These are phyloP conservation scores for Malus hybrid DNA, from an alignment of 331 rosid species.

Conservation along the genomic window DNA sequence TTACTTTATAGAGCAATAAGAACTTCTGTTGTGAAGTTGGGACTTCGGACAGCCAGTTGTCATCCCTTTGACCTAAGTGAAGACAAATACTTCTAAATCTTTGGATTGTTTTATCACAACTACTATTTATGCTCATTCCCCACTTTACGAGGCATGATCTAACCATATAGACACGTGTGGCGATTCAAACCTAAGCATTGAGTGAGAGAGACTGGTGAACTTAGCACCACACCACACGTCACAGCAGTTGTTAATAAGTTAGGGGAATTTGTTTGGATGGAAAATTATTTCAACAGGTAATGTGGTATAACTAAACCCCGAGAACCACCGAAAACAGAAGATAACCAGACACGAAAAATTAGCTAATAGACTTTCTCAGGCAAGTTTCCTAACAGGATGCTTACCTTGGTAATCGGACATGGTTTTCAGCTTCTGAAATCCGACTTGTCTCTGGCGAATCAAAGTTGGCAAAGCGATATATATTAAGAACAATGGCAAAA, in stretches of 20 bases:
- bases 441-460: conserved; percentile 39
- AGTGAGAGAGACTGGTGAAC: neutral
- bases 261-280: neutral
- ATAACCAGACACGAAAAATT: neutral
- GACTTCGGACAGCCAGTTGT: neutral
- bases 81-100: neutral
- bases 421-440: conserved; percentile 28
- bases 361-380: conserved; percentile 6
- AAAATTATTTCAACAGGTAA: neutral
- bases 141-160: neutral
- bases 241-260: neutral
- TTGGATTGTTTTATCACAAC: neutral
- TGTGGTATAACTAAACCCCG: neutral
- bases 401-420: conserved; percentile 50
- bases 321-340: neutral
- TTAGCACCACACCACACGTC: neutral
- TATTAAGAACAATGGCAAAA: neutral
- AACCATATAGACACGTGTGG: neutral
- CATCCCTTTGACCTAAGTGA: neutral
- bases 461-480: conserved; percentile 19
- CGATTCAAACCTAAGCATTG: neutral
- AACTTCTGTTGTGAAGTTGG: neutral
- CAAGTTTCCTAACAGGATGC: conserved; percentile 20
- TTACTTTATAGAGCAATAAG: neutral
- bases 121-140: neutral